phyloP scores from a whole-genome alignment of 805 yeast species.

The Candida adriatica region DNA sequence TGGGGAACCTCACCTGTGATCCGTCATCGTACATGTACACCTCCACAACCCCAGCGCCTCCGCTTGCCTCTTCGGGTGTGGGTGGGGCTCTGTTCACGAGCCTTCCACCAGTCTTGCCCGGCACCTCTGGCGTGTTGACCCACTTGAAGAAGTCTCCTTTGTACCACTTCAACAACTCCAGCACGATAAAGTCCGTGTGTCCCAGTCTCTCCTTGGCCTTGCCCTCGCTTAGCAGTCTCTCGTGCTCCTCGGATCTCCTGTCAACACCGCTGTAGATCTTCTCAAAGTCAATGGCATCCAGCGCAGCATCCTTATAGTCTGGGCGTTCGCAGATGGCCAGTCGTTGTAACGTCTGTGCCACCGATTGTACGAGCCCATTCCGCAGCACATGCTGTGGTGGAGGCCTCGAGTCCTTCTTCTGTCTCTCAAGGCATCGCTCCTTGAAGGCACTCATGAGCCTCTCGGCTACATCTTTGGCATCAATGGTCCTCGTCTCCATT shows the following conservation, averaged over 20 bases:
- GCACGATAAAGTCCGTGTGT: constrained; percentile 51
- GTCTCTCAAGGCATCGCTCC: not conserved
- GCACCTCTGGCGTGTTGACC: constrained; percentile 72
- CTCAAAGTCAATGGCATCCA: constrained; percentile 58
- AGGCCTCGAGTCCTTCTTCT: too few relatives aligned
- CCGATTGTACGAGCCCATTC: too few relatives aligned
- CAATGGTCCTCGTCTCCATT: not conserved
- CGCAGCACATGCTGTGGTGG: too few relatives aligned
- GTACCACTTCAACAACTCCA: constrained; percentile 59
- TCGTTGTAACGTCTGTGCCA: not conserved
- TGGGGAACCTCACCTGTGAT: constrained; percentile 51
- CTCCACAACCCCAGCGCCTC: constrained; percentile 58
- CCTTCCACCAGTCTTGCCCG: constrained; percentile 36
- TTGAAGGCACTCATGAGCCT: not conserved
- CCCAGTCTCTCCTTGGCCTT: constrained; percentile 24
- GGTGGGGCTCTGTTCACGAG: constrained; percentile 36
- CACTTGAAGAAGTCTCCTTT: constrained; percentile 76
- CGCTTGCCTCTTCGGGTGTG: constrained; percentile 32
- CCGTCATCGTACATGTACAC: constrained; percentile 57
- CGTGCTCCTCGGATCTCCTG: constrained; percentile 28
- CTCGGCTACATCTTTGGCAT: not conserved
- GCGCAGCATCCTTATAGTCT: constrained; percentile 31
- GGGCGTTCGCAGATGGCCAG: constrained; percentile 5
- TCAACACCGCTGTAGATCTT: constrained; percentile 58
- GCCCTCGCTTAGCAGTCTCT: constrained; percentile 15